Evolutionary conservation across 1,284 basidiomycete genomes (phyloP).

Genomic region (Pholiota adiposa): DNA sequence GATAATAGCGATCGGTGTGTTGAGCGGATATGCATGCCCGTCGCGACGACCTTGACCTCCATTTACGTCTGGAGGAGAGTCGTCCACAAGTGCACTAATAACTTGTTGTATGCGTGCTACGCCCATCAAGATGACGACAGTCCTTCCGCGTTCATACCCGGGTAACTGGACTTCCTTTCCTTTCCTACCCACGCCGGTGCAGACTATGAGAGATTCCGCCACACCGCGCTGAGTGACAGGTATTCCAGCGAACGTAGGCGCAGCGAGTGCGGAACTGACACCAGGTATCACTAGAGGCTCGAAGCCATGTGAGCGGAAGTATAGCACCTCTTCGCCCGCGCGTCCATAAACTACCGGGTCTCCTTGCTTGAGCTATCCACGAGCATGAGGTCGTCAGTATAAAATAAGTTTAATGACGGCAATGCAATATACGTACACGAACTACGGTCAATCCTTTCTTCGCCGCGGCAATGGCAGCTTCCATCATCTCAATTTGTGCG

Average conservation of each 20-base stretch:
- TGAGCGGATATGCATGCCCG: constrained; percentile 72
- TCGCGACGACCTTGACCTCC: constrained; percentile 28
- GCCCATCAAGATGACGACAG: constrained; percentile 91
- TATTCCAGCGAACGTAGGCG: constrained; percentile 87
- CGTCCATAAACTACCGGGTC: constrained; percentile 96
- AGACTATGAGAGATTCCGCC: constrained; percentile 87
- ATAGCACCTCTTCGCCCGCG: constrained; percentile 92
- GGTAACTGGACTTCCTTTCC: constrained; percentile 88
- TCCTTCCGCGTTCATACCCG: constrained; percentile 83
- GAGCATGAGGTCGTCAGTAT: constrained; percentile 15
- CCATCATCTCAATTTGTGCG: constrained; percentile 94
- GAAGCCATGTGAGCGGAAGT: constrained; percentile 86
- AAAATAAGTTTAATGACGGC: constrained; percentile 15
- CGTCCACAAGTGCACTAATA: constrained; percentile 60
- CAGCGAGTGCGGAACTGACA: constrained; percentile 87
- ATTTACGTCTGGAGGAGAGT: constrained; percentile 18
- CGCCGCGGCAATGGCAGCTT: constrained; percentile 84
- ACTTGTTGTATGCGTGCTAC: constrained; percentile 85
- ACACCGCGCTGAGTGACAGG: constrained; percentile 96
- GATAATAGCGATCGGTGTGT: constrained; percentile 89
- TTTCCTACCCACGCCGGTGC: constrained; percentile 90
- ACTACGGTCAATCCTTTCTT: constrained; percentile 85
- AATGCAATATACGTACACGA: constrained; percentile 56
- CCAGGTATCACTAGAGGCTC: constrained; percentile 89
- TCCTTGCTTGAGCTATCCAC: constrained; percentile 86